Evolutionary conservation across 805 yeast species (phyloP), one percentile per base, ranked within the genome.

Genomic region (Wickerhamomyces silvicola): DNA sequence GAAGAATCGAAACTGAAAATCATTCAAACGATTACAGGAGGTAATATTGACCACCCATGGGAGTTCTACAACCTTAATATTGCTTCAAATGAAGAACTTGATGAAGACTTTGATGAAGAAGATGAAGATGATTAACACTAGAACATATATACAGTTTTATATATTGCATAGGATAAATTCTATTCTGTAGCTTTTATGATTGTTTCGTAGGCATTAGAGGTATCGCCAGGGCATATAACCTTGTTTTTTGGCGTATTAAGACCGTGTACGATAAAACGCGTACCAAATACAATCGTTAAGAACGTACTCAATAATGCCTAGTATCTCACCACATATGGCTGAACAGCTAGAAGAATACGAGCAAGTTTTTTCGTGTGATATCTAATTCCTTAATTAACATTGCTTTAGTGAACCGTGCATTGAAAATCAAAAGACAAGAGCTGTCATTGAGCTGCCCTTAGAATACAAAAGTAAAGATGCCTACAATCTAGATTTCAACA

Each of bases 11-110:
- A 64, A 45, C 42, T 68, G 41, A 68, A 61, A 32, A 71, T 76
- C 38, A 74, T 76, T 19, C 55, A 81, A 34, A 71, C 73, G 1
- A 58, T 76, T 18, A 75, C 82, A 1, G 81, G 82, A 22, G 75
- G 76, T 2, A 72, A 45, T 30, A 33, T 33, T 12, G 37, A 30
- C 5, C 32, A 35, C 16, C 42, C 56, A 2, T 52, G 56, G 56
- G 56, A 52, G 30, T 45, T 37, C 24, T 42, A 39, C 28, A 43
- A 48, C 23, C 8, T 48, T 27, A 41, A 36, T 11, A 13, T 32
- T 12, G 25, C 17, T 3, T 27, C 18, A 7, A 25, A 16, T 10
- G 24, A 19, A 4, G n/a, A n/a, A n/a, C n/a, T n/a, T 11, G 21
- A 18, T 11, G 10, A 12, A 11, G 10, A 10, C 12, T 10, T 18